A percentile compares a stretch with the other conserved stretches of the same genome.
These are phyloP conservation scores for Lactarius sanguifluus DNA, from an alignment of 768 basidiomycete genomes.

Conservation along the genomic window DNA sequence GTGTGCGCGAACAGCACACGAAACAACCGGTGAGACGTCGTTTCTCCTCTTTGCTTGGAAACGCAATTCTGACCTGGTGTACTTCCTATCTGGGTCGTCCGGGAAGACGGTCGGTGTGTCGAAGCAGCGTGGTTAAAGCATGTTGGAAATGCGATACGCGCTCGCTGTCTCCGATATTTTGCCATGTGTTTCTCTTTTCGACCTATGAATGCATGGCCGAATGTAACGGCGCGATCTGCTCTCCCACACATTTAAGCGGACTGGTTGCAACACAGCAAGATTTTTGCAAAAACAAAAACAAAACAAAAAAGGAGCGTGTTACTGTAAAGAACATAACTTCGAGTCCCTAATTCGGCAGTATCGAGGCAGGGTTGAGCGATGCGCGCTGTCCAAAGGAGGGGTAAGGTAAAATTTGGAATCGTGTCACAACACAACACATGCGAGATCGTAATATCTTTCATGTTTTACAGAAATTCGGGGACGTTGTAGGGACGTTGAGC, in stretches of 20 bases:
- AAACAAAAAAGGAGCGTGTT: too few relatives aligned
- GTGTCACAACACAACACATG: neutral
- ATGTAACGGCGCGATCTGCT: too few relatives aligned
- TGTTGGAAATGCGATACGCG: conserved; percentile 7
- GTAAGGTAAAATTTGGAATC: neutral
- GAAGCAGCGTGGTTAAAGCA: conserved; percentile 70
- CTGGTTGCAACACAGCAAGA: too few relatives aligned
- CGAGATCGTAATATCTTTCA: neutral
- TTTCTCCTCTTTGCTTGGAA: neutral
- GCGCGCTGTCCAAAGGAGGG: neutral
- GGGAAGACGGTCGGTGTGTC: conserved; percentile 97
- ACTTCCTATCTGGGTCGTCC: conserved; percentile 60
- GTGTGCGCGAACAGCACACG: conserved; percentile 98
- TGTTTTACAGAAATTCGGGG: too few relatives aligned
- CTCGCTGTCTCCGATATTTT: conserved; percentile 1
- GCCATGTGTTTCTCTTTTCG: neutral
- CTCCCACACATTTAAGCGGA: too few relatives aligned
- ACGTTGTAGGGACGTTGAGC: too few relatives aligned
- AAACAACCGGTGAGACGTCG: conserved; percentile 78
- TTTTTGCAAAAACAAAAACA: too few relatives aligned
- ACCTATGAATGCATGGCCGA: neutral
- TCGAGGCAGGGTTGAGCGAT: too few relatives aligned
- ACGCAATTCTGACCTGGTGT: neutral
- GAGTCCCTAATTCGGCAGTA: too few relatives aligned
- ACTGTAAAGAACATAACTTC: too few relatives aligned